Base-by-base conservation (phyloP, 192 early-diverging fungal genomes). In the Spizellomyces sp. region DNA sequence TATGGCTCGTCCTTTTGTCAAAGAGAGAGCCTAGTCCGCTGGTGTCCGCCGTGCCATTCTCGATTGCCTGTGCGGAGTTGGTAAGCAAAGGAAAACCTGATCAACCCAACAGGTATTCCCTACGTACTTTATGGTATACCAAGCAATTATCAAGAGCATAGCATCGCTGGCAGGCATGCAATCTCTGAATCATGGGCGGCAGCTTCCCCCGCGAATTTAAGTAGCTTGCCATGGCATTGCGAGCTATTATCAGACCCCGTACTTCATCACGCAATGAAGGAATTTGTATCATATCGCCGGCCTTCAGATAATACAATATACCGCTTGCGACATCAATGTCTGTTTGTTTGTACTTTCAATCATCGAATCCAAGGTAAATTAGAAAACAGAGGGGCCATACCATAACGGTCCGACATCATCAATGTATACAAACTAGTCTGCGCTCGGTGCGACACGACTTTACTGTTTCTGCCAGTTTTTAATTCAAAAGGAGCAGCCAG, bases 371-470 rank as follows among this genome's bases (percentile, higher is more conserved):
- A 55, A 45, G 64, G 19, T 55, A 21, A 61, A 66, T 56, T 10
- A 3, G 3, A 36, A 36, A 36, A 36, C 27, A 36, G 27, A 36
- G 0, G 36, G 70, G 17, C 21, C 68, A 67, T 81, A 90, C 86
- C 83, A 75, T 96, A 95, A 22, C 90, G 84, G 44, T 97, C 96
- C 27, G 84, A 81, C 82, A 98, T 82, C 22, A 96, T 67, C 45
- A 95, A 78, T 9, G 91, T 91, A 79, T 98, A 98, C 12, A 97
- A 78, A 12, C 87, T 79, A 0, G 93, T 87, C 73, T 98, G 96
- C 2, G 95, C 92, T 9, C 89, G 82, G 78, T 98, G 94, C 2
- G 84, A 71, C 1, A 88, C 58, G 43, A 84, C 81, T 9, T 80
- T 78, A 0, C 82, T 84, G 7, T 69, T 78, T 58, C 86, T 89